Conservation (phyloP, 345 rosid genomes). For the Sisymbrium altissimum region DNA sequence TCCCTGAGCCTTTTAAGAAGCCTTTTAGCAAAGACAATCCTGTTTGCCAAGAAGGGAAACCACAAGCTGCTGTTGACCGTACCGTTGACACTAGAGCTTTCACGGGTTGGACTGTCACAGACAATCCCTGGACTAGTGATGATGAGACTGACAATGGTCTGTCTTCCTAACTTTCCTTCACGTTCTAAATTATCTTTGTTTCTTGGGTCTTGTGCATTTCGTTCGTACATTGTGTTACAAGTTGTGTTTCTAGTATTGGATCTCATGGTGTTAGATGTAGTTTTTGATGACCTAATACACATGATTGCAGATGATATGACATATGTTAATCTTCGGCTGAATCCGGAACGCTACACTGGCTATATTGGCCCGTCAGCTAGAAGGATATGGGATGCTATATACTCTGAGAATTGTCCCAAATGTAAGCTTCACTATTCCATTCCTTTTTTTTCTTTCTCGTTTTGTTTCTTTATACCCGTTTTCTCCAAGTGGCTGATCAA, state of each 20-base stretch:
- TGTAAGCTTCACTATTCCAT: conserved; percentile 40
- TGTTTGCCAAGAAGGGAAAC: conserved; percentile 91
- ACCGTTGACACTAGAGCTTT: conserved; percentile 72
- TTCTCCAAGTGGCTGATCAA: neutral
- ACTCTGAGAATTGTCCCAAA: conserved; percentile 88
- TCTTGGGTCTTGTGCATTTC: neutral
- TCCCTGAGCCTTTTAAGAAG: conserved; percentile 71
- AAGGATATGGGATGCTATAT: conserved; percentile 96
- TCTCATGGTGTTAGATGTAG: neutral
- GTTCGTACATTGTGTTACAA: no score
- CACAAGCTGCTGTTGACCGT: conserved; percentile 84
- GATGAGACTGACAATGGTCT: conserved; percentile 92
- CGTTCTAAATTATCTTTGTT: neutral
- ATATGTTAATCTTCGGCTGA: conserved; percentile 83
- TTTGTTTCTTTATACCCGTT: neutral
- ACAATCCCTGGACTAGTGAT: conserved; percentile 95
- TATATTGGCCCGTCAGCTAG: conserved; percentile 85
- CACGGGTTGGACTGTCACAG: conserved; percentile 83
- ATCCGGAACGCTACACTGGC: conserved; percentile 92
- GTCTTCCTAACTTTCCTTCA: conserved; percentile 21
- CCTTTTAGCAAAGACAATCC: conserved; percentile 64
- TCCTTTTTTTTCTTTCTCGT: neutral
- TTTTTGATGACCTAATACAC: neutral
- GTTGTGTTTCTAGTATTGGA: neutral
- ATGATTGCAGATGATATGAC: conserved; percentile 72